Percentiles rank a stretch among this genome's conserved stretches.
Evolutionary conservation across 768 basidiomycete species (phyloP).

Genomic region (Podaxis pistillaris): DNA sequence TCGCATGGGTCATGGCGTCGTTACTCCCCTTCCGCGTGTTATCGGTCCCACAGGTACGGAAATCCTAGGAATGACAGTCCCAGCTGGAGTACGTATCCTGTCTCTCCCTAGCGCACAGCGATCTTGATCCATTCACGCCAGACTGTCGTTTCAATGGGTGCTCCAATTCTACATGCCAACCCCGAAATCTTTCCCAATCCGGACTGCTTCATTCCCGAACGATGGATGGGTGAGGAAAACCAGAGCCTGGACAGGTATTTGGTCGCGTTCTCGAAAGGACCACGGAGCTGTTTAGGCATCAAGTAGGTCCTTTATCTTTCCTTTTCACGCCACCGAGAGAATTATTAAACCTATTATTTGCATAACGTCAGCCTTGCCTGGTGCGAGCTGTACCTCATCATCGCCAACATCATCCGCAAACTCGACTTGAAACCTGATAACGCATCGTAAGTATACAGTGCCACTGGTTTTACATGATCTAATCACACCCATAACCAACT

Average conservation of each 20-base stretch:
- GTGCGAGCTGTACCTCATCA: slow-evolving; percentile 29
- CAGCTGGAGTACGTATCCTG: slow-evolving; percentile 32
- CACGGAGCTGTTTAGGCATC: slow-evolving; percentile 43
- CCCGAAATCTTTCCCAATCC: slow-evolving; percentile 41
- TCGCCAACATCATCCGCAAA: slow-evolving; percentile 33
- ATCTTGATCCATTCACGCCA: slow-evolving; percentile 15
- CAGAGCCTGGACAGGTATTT: slow-evolving; percentile 39
- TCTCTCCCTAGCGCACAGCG: too few species aligned
- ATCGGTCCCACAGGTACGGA: slow-evolving; percentile 32
- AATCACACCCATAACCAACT: too few species aligned
- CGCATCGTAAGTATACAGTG: slow-evolving; percentile 10
- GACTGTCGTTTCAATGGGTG: slow-evolving; percentile 42
- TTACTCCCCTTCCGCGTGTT: slow-evolving; percentile 37
- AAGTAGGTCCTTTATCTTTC: slow-evolving; percentile 30
- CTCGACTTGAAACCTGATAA: slow-evolving; percentile 23
- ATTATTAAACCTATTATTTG: background rate
- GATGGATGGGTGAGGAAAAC: slow-evolving; percentile 38
- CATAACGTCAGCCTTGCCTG: slow-evolving; percentile 28
- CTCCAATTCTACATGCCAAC: slow-evolving; percentile 37
- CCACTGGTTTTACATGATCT: background rate
- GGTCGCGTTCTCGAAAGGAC: slow-evolving; percentile 43
- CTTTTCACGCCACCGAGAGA: background rate
- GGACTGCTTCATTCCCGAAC: slow-evolving; percentile 35
- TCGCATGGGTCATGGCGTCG: slow-evolving; percentile 39
- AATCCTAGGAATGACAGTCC: slow-evolving; percentile 36